Percentiles rank a stretch among this genome's conserved stretches.
phyloP scores from a whole-genome alignment of 345 rosid species.

The Gossypium stocksii region DNA sequence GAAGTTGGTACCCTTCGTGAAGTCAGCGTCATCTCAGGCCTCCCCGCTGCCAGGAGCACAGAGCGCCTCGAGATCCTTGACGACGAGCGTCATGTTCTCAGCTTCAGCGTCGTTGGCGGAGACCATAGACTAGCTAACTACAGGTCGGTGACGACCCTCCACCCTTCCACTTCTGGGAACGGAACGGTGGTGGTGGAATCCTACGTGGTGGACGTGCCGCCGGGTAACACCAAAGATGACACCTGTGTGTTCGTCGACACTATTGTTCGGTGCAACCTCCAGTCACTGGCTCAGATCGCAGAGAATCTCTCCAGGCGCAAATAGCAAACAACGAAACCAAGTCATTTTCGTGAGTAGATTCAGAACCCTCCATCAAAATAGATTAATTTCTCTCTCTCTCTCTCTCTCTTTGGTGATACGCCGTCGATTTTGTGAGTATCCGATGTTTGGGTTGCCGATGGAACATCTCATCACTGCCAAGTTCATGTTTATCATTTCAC shows the following conservation, averaged over 20 bases:
- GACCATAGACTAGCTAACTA: conserved; percentile 61
- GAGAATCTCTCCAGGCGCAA: conserved; percentile 34
- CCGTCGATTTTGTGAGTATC: conserved; percentile 34
- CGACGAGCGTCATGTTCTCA: conserved; percentile 59
- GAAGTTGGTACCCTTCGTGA: conserved; percentile 59
- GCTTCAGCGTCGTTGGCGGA: conserved; percentile 65
- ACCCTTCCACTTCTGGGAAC: conserved; percentile 37
- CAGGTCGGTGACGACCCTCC: conserved; percentile 64
- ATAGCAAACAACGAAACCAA: background rate
- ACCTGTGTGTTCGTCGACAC: conserved; percentile 70
- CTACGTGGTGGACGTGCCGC: conserved; percentile 78
- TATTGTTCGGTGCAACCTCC: conserved; percentile 75
- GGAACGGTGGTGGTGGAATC: conserved; percentile 83
- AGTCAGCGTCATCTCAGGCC: conserved; percentile 63
- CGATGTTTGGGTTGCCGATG: conserved; percentile 21
- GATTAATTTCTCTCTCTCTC: background rate
- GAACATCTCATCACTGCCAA: background rate
- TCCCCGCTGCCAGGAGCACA: conserved; percentile 55
- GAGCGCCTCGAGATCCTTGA: conserved; percentile 65
- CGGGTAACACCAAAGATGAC: conserved; percentile 76
- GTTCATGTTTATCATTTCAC: background rate
- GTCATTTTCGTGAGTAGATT: conserved; percentile 4
- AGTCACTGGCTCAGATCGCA: conserved; percentile 66
- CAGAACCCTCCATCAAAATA: background rate
- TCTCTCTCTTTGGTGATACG: conserved; percentile 13